Percentiles rank a stretch among this genome's conserved stretches.
These are phyloP conservation scores for Wickerhamiella spandovensis DNA, from an alignment of 805 yeast species.

Conservation along the genomic window DNA sequence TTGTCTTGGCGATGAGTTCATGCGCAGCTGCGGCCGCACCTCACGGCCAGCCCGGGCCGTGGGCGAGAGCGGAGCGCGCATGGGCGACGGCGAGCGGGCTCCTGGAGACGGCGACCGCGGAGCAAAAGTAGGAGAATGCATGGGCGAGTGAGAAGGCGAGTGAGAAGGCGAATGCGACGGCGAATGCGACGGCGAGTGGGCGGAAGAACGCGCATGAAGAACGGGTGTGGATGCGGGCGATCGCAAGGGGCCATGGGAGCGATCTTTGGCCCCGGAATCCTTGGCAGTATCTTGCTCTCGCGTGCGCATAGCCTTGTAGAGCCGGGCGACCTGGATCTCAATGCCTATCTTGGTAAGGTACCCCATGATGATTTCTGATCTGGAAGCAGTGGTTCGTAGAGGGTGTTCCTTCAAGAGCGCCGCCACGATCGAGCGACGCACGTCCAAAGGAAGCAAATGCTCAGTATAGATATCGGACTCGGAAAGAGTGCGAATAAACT, in stretches of 20 bases:
- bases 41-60: not conserved
- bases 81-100: slow-evolving; percentile 4
- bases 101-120: slow-evolving; percentile 1
- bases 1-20: slow-evolving; percentile 5
- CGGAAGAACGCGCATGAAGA: not conserved
- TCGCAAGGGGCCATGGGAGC: not conserved
- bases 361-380: slow-evolving; percentile 34
- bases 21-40: slow-evolving; percentile 6
- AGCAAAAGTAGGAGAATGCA: slow-evolving; percentile 4
- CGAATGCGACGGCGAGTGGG: slow-evolving; percentile 5
- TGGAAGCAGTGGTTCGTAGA: slow-evolving; percentile 10
- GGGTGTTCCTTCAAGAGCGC: slow-evolving; percentile 20
- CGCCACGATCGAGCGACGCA: slow-evolving; percentile 30
- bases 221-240: slow-evolving; percentile 1
- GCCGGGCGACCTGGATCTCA: slow-evolving; percentile 51
- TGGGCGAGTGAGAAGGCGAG: slow-evolving; percentile 9
- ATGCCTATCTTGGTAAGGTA: slow-evolving; percentile 43
- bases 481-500: slow-evolving; percentile 33
- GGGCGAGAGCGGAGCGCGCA: not conserved
- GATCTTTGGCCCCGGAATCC: slow-evolving; percentile 3
- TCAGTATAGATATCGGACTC: slow-evolving; percentile 43
- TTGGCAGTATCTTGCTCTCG: not conserved
- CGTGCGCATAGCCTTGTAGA: slow-evolving; percentile 35
- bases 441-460: slow-evolving; percentile 32
- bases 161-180: slow-evolving; percentile 7